Percentiles rank a stretch among this genome's conserved stretches.
Conservation (phyloP, 2,329 filamentous ascomycete genomes). For the Aspergillus sp. region DNA sequence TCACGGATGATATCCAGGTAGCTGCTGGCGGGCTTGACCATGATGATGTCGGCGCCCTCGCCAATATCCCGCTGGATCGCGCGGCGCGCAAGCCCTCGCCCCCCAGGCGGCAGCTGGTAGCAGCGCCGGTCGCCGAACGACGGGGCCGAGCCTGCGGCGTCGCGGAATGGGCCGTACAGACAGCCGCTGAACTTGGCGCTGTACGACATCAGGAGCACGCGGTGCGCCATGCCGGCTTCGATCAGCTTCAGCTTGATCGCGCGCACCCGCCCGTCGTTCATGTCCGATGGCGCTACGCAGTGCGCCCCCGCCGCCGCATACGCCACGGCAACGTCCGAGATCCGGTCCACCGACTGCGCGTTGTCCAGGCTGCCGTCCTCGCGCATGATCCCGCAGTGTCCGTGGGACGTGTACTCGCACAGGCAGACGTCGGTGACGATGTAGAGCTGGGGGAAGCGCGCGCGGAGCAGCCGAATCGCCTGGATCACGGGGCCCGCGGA, state of each 20-base stretch:
- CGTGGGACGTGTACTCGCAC: constrained; percentile 97
- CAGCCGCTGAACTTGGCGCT: constrained; percentile 96
- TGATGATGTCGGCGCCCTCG: constrained; percentile 95
- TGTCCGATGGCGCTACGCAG: constrained; percentile 93
- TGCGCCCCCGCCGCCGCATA: constrained; percentile 95
- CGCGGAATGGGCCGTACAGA: constrained; percentile 92
- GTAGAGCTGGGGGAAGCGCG: constrained; percentile 81
- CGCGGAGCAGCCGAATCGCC: constrained; percentile 71
- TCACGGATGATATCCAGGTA: constrained; percentile 97
- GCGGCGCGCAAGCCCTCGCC: constrained; percentile 79
- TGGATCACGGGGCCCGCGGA: constrained; percentile 85
- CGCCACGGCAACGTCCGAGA: constrained; percentile 93
- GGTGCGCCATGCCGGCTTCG: constrained; percentile 85
- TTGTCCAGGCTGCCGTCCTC: constrained; percentile 94
- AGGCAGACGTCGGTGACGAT: constrained; percentile 90
- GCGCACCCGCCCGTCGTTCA: constrained; percentile 96
- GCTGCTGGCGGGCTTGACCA: constrained; percentile 95
- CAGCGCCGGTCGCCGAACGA: constrained; percentile 91
- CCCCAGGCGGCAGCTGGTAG: constrained; percentile 92
- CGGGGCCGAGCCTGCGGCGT: constrained; percentile 82
- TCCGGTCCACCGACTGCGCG: constrained; percentile 80
- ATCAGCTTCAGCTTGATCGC: constrained; percentile 98
- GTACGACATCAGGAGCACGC: constrained; percentile 91
- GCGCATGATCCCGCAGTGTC: constrained; percentile 90
- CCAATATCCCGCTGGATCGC: constrained; percentile 83